Percentiles rank a stretch among this genome's conserved stretches.
Conservation (phyloP, 805 yeast genomes). For the Helenozyma baotianmanensis region DNA sequence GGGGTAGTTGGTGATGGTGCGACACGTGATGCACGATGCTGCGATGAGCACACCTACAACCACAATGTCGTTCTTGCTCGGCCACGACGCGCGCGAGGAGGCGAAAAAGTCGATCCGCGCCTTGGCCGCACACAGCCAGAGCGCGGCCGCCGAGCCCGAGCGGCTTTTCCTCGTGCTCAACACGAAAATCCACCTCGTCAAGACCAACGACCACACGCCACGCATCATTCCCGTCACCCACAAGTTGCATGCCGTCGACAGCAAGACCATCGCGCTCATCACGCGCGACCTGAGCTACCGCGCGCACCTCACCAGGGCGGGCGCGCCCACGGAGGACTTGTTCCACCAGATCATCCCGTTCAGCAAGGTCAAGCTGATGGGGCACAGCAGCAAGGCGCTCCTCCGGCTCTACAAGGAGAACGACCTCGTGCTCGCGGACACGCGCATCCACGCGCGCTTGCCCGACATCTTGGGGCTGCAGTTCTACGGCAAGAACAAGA, state of each 20-base stretch:
- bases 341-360: slow-evolving; percentile 61
- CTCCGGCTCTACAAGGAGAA: slow-evolving; percentile 52
- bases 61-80: slow-evolving; percentile 15
- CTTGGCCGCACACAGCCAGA: slow-evolving; percentile 9
- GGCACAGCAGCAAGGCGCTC: slow-evolving; percentile 40
- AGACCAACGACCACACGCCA: slow-evolving; percentile 47
- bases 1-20: neutral
- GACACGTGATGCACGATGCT: neutral
- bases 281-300: slow-evolving; percentile 74
- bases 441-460: slow-evolving; percentile 57
- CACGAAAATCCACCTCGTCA: slow-evolving; percentile 41
- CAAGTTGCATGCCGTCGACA: slow-evolving; percentile 46
- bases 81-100: slow-evolving; percentile 16
- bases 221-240: slow-evolving; percentile 56
- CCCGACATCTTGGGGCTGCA: slow-evolving; percentile 55
- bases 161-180: slow-evolving; percentile 43
- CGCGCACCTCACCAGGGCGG: slow-evolving; percentile 42
- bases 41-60: neutral
- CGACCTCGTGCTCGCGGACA: slow-evolving; percentile 67
- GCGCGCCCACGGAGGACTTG: slow-evolving; percentile 52
- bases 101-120: slow-evolving; percentile 14
- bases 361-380: slow-evolving; percentile 48
- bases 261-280: slow-evolving; percentile 52
- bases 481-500: slow-evolving; percentile 61
- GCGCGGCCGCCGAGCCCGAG: slow-evolving; percentile 7